Conservation (phyloP, 2,329 filamentous ascomycete genomes). For the Fusarium camptoceras region DNA sequence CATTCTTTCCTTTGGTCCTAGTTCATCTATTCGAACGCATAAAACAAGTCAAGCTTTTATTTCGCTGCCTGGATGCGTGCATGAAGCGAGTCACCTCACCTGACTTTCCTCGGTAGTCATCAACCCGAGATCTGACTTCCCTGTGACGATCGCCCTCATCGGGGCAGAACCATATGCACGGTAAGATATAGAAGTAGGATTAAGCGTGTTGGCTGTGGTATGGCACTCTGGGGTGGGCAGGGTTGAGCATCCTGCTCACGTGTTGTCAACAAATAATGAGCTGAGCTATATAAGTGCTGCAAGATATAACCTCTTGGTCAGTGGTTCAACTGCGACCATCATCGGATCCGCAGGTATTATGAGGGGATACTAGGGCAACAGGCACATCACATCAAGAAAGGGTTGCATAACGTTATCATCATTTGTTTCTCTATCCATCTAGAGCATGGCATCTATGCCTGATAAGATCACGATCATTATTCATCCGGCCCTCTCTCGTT, state of each 20-base stretch:
- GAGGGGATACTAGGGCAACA: no score
- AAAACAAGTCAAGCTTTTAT: not conserved
- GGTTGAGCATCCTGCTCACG: not conserved
- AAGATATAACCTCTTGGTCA: not conserved
- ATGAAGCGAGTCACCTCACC: not conserved
- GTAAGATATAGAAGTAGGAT: not conserved
- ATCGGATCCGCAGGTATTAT: not conserved
- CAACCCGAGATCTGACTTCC: not conserved
- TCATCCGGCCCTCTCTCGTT: conserved; percentile 15
- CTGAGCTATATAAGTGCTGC: not conserved
- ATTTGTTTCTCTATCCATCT: conserved; percentile 42
- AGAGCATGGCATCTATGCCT: conserved; percentile 38
- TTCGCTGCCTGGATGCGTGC: conserved; percentile 4
- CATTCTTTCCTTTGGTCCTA: not conserved
- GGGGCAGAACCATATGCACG: no score
- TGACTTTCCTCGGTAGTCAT: not conserved
- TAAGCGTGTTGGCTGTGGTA: not conserved
- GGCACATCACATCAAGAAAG: not conserved
- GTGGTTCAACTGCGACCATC: not conserved
- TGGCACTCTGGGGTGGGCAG: not conserved
- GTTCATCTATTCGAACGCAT: not conserved
- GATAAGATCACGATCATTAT: not conserved
- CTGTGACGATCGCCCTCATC: not conserved
- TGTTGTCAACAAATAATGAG: not conserved
- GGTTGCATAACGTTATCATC: not conserved